Percentiles rank a stretch among this genome's conserved stretches.
These are phyloP conservation scores for Leishmania tarentolae DNA, from an alignment of 208 protist species.

Conservation along the genomic window DNA sequence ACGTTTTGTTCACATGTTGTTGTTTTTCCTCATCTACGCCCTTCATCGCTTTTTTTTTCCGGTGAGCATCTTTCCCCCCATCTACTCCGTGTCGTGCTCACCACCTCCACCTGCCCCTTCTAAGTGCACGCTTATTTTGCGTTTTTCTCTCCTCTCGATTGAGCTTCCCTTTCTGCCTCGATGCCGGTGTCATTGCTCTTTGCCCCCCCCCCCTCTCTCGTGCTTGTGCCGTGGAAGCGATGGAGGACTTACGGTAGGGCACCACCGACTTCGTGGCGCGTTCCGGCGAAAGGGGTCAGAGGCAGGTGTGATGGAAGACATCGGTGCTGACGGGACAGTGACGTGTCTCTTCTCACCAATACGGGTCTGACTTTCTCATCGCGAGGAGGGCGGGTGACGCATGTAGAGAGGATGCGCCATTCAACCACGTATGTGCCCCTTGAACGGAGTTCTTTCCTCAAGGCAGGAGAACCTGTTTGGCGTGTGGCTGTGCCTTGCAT, in stretches of 20 bases:
- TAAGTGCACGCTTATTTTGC: neutral
- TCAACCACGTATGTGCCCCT: neutral
- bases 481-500: neutral
- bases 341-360: neutral
- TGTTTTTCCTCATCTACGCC: neutral
- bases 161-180: neutral
- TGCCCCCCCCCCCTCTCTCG: neutral
- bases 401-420: neutral
- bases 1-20: neutral
- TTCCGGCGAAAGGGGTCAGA: neutral
- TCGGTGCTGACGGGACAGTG: neutral
- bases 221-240: neutral
- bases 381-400: neutral
- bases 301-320: neutral
- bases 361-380: neutral
- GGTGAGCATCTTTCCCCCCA: neutral
- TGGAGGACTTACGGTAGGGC: neutral
- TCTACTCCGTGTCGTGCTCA: neutral
- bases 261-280: neutral
- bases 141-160: neutral
- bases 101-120: neutral
- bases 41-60: neutral
- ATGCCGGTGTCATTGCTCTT: neutral
- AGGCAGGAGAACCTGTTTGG: neutral
- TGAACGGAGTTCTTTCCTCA: neutral